A percentile compares a stretch with the other conserved stretches of the same genome.
These are phyloP conservation scores for Plasmodium gallinaceum DNA, from an alignment of 169 alveolate genomes.

Conservation along the genomic window DNA sequence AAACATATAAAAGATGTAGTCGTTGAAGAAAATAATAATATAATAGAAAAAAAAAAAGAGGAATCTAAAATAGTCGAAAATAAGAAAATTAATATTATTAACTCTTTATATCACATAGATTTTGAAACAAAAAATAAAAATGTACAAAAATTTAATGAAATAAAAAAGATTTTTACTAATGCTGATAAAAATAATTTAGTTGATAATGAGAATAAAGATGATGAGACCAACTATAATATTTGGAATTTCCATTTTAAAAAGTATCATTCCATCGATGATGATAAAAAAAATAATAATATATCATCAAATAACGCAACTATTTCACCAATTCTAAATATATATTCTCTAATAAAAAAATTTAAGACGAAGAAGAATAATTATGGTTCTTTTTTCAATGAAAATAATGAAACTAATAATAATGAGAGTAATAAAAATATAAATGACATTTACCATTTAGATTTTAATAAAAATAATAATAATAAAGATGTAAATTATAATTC, in stretches of 20 bases:
- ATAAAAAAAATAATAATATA: neutral
- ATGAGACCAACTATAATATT: conserved; percentile 19
- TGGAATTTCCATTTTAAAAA: conserved; percentile 29
- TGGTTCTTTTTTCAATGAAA: conserved; percentile 3
- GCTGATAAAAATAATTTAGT: neutral
- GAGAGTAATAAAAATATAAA: neutral
- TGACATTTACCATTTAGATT: neutral
- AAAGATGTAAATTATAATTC: neutral
- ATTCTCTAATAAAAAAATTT: conserved; percentile 35
- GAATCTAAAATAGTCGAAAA: neutral
- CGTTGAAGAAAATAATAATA: neutral
- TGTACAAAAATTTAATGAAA: conserved; percentile 2
- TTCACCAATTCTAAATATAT: conserved; percentile 55
- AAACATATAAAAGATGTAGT: neutral
- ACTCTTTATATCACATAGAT: neutral
- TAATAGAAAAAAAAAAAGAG: neutral
- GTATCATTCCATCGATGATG: neutral
- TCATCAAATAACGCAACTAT: neutral
- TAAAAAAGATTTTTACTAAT: neutral
- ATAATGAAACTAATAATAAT: neutral
- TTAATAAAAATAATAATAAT: neutral
- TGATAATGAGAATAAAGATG: neutral
- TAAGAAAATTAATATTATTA: neutral
- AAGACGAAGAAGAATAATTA: conserved; percentile 32
- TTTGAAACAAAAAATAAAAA: conserved; percentile 4